Base-by-base conservation (phyloP, 768 basidiomycete genomes). In the Plicaturopsis crispa region DNA sequence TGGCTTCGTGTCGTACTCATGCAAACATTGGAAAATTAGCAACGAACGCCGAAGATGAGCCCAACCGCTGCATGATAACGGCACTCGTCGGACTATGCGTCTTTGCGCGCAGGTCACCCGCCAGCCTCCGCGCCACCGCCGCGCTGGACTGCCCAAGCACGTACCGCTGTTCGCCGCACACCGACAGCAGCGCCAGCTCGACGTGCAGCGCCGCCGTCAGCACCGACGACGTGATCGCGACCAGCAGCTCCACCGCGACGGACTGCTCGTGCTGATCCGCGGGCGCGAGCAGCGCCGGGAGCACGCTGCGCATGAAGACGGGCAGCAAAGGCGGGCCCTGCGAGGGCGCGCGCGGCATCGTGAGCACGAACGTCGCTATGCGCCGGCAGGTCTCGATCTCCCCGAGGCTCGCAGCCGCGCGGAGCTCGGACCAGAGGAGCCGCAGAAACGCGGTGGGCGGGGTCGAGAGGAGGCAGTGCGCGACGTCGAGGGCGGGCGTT, bases 21-120 rank as follows among this genome's bases (percentile, higher is more conserved):
- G 57, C 72, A 55, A 86, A 85, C 16, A 72, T 71, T 4, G 84
- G 84, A 57, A 88, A 88, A 50, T 79, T 87, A 22, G 80, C 67
- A 8, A 79, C 71, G 52, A 88, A 85, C 0, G 76, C 65, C 39
- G 75, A 72, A 6, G 75, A 75, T 13, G 79, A 66, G 17, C 71
- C 62, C 32, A 89, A 56, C 32, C 77, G 68, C 48, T 85, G 78
- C 23, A 75, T 56, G 35, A 88, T 66, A 13, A 66, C 49, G 26
- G 53, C 62, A 38, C 73, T 72, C n/a, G 73, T 73, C 32, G 59
- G 59, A 46, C 72, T 75, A 6, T 52, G 46, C 44, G 67, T 75
- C 40, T 68, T 70, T 30, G 61, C 55, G 12, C 73, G 72, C 32
- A 89, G 59, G 52, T 82, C 76, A n/a, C 55, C 52, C 1, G 79